Conservation (phyloP, 2,329 filamentous ascomycete species). For the Boeremia exigua region DNA sequence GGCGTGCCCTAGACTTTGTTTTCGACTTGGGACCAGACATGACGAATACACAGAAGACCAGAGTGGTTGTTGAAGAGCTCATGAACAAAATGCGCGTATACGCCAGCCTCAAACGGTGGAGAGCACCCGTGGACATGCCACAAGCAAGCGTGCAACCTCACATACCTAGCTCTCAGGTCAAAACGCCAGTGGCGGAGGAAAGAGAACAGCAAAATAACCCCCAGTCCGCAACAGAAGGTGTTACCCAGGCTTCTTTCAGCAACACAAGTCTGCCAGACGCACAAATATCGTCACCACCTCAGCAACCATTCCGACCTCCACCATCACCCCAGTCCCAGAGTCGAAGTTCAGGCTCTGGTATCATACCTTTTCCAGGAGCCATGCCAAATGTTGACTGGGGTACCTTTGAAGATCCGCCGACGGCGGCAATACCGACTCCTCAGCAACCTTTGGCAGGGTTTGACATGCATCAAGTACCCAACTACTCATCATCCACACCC, state of each 20-base stretch:
- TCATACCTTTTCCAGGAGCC: constrained; percentile 26
- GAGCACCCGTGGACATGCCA: constrained; percentile 57
- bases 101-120: constrained; percentile 63
- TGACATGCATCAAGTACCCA: constrained; percentile 8
- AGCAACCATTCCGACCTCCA: neutral
- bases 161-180: constrained; percentile 26
- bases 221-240: constrained; percentile 2
- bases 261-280: neutral
- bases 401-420: constrained; percentile 24
- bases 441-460: constrained; percentile 8
- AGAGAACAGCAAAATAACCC: constrained; percentile 5
- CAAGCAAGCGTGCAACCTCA: constrained; percentile 41
- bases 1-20: constrained; percentile 74
- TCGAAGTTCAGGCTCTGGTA: neutral
- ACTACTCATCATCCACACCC: neutral
- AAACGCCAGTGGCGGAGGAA: constrained; percentile 17
- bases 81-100: constrained; percentile 66
- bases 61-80: constrained; percentile 67
- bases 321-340: constrained; percentile 3
- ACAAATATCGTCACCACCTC: constrained; percentile 12
- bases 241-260: neutral
- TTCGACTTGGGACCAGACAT: constrained; percentile 66
- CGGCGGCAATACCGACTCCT: constrained; percentile 1
- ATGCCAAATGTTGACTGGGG: constrained; percentile 38
- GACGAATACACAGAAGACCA: constrained; percentile 63